Conservation (phyloP, 2,329 filamentous ascomycete genomes). For the Cordyceps militaris region DNA sequence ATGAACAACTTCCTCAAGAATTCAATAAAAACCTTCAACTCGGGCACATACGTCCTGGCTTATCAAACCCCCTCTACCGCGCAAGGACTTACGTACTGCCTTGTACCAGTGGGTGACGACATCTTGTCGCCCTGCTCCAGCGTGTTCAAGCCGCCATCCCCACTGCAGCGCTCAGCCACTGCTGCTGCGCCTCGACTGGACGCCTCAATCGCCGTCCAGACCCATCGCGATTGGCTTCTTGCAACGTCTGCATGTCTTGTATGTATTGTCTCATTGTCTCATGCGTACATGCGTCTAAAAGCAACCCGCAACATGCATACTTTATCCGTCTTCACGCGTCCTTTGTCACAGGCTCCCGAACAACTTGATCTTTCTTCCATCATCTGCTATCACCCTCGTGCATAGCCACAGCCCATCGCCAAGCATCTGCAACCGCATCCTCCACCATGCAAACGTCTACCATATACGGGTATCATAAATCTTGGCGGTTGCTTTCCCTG, state of each 20-base stretch:
- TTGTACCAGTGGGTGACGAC: neutral
- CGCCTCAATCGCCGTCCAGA: neutral
- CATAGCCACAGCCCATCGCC: neutral
- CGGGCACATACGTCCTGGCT: too few species aligned
- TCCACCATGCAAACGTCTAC: too few species aligned
- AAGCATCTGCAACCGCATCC: neutral
- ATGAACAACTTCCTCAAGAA: too few species aligned
- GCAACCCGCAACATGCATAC: neutral
- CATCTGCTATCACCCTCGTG: neutral
- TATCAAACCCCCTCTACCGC: too few species aligned
- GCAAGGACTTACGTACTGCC: neutral
- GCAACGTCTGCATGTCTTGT: neutral
- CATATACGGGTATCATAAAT: too few species aligned
- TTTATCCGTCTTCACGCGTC: neutral
- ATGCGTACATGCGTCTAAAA: neutral
- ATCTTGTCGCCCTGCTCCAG: neutral
- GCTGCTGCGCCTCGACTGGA: conserved; percentile 1
- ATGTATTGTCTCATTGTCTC: conserved; percentile 1
- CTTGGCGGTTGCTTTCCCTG: too few species aligned
- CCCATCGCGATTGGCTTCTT: neutral
- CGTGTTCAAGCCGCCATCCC: neutral
- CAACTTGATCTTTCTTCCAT: neutral
- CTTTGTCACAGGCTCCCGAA: too few species aligned
- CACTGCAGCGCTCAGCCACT: neutral
- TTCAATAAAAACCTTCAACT: too few species aligned